Evolutionary conservation across 805 yeast genomes (phyloP).

Genomic region (Myxozyma monticola): DNA sequence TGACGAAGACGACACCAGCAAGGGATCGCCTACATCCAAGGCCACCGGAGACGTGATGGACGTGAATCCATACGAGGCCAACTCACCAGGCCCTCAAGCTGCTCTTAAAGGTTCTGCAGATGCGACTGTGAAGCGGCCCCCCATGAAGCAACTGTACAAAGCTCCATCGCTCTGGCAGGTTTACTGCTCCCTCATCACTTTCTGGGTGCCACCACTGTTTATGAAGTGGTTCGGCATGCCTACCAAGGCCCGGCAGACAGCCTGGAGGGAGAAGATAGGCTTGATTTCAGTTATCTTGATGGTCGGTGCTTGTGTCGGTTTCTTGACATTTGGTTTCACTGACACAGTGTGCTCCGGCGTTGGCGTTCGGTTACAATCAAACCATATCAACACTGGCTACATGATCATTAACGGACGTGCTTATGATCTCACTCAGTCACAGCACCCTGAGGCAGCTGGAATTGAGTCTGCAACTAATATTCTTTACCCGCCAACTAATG

Average conservation of each 20-base stretch:
- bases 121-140: neutral
- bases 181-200: slow-evolving; percentile 78
- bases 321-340: slow-evolving; percentile 86
- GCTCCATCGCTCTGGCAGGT: slow-evolving; percentile 61
- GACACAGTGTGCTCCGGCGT: slow-evolving; percentile 66
- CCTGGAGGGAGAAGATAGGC: slow-evolving; percentile 97
- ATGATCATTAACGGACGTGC: slow-evolving; percentile 82
- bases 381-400: slow-evolving; percentile 59
- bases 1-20: slow-evolving; percentile 18
- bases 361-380: slow-evolving; percentile 54
- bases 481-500: slow-evolving; percentile 79
- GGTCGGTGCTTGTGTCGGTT: slow-evolving; percentile 79
- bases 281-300: slow-evolving; percentile 70
- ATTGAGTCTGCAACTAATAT: slow-evolving; percentile 67
- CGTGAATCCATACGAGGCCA: neutral
- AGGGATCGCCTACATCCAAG: slow-evolving; percentile 15
- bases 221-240: slow-evolving; percentile 72
- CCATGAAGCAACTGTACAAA: slow-evolving; percentile 7
- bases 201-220: slow-evolving; percentile 86
- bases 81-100: neutral
- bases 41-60: neutral
- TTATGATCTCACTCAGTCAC: slow-evolving; percentile 64
- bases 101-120: neutral
- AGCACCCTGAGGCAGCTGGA: slow-evolving; percentile 83
- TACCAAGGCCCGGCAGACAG: slow-evolving; percentile 79